Percentiles rank a stretch among this genome's conserved stretches.
phyloP scores from a whole-genome alignment of 257 asterid species.

The Sherardia arvensis region DNA sequence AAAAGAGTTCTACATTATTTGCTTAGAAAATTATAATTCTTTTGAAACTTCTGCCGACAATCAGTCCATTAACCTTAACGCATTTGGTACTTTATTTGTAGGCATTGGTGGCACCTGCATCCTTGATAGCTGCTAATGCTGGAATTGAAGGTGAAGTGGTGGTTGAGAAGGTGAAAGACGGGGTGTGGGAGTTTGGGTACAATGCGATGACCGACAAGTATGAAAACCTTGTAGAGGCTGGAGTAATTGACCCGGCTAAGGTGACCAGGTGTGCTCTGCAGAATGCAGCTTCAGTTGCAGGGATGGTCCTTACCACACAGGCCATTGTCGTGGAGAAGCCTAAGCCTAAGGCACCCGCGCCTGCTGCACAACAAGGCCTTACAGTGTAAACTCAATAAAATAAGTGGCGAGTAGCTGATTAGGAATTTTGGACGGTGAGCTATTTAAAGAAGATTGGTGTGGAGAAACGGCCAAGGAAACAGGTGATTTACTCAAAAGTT shows the following conservation, averaged over 20 bases:
- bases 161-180: slow-evolving; percentile 61
- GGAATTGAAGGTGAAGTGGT: slow-evolving; percentile 98
- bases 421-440: slow-evolving; percentile 8
- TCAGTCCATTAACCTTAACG: background rate
- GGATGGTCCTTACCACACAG: slow-evolving; percentile 97
- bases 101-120: slow-evolving; percentile 81
- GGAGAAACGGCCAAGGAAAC: too few relatives aligned
- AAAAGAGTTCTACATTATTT: too few relatives aligned
- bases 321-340: slow-evolving; percentile 93
- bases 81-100: slow-evolving; percentile 8
- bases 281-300: slow-evolving; percentile 91
- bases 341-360: slow-evolving; percentile 44
- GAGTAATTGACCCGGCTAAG: slow-evolving; percentile 94
- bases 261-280: slow-evolving; percentile 78
- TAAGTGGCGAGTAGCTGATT: background rate
- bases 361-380: slow-evolving; percentile 41
- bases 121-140: slow-evolving; percentile 83
- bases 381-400: slow-evolving; percentile 7
- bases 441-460: background rate
- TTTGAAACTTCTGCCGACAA: background rate
- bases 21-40: background rate
- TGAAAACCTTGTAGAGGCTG: slow-evolving; percentile 76
- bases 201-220: slow-evolving; percentile 77
- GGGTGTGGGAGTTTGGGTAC: slow-evolving; percentile 91
- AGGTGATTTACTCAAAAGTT: too few relatives aligned